Evolutionary conservation across 192 early-diverging fungal species (phyloP), one percentile per base, ranked within the genome.

Genomic region (Linnemannia zychae): DNA sequence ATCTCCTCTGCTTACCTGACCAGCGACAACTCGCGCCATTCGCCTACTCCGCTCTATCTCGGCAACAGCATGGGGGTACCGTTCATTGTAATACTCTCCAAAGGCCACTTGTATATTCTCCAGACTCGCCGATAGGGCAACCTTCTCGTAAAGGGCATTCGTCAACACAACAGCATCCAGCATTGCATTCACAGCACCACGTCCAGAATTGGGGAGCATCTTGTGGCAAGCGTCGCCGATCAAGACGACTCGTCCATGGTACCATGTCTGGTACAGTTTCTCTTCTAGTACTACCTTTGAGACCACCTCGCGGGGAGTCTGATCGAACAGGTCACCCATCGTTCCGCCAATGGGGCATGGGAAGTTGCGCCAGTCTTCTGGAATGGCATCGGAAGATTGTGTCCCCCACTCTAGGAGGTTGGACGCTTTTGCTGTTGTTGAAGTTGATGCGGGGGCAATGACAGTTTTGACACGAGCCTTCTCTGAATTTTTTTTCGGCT

Each of bases 101-200:
- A 71, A 71, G 11, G 69, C 40, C 38, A 5, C 69, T 48, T 46
- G 37, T 1, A 71, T 22, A 4, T 71, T 71, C 46, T 46, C 40
- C 17, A 71, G 24, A 28, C 44, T 73, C 49, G 46, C 40, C 15
- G 22, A 31, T 13, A 20, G 13, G 28, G 17, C 48, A 47, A 73
- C 50, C 33, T 53, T 47, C 16, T 53, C 72, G 53, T 36, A 73
- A 3, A 73, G n/a, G 16, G 33, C 48, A n/a, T 53, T 73, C 50
- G 72, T 33, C 31, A 73, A 36, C 3, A 73, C 50, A 20, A 73
- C 49, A 2, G 72, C 72, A 34, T 73, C 72, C 33, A 53, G 28
- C 72, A 73, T 73, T n/a, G 72, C 72, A 52, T 73, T 73, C 47
- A 73, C 72, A 20, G 72, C 72, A 36, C 72, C 72, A 0, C 46